Evolutionary conservation across 2,329 filamentous ascomycete genomes (phyloP).

Genomic region (Fonsecaea nubica): DNA sequence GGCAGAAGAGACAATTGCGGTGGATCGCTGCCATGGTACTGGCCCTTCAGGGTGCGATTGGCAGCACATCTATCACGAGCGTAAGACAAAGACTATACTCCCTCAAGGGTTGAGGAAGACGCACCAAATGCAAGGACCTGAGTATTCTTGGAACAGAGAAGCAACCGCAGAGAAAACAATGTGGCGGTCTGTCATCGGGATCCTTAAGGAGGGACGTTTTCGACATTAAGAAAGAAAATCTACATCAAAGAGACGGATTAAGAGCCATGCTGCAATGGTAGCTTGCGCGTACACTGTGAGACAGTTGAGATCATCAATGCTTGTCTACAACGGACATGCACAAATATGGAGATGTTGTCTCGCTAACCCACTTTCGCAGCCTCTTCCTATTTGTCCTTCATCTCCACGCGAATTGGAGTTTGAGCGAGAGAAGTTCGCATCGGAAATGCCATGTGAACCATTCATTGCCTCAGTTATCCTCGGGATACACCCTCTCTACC

Average conservation of each 20-base stretch:
- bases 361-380: not conserved
- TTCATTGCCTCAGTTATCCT: not conserved
- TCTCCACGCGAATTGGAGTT: too few species aligned
- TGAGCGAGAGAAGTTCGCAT: not conserved
- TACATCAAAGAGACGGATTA: not conserved
- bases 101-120: too few species aligned
- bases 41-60: not conserved
- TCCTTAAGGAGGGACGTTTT: not conserved
- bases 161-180: too few species aligned
- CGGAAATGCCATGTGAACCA: not conserved
- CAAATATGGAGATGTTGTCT: not conserved
- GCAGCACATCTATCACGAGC: too few species aligned
- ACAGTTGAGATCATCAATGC: not conserved
- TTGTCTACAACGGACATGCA: not conserved
- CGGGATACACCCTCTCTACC: constrained; percentile 15
- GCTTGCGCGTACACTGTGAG: not conserved
- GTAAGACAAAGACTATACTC: too few species aligned
- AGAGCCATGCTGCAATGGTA: not conserved
- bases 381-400: not conserved
- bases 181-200: too few species aligned
- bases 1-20: constrained; percentile 21
- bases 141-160: too few species aligned
- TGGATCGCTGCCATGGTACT: constrained; percentile 13
- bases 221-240: not conserved
- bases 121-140: too few species aligned